Evolutionary conservation across 495 filamentous ascomycete species (phyloP).

Genomic region (Penicillium odoratum): DNA sequence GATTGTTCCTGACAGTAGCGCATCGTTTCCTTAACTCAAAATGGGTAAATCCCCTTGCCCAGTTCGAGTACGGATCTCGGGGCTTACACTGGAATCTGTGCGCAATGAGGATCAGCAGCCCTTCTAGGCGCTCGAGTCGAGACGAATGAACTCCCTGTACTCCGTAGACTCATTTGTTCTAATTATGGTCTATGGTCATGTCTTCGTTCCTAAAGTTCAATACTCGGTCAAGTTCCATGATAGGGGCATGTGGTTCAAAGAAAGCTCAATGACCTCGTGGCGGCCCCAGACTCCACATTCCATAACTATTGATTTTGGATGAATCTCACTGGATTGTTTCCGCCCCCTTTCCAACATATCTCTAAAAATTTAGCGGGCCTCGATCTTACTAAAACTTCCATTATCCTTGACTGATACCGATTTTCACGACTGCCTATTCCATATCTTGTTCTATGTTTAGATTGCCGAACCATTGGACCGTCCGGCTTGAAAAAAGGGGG

Average conservation of each 20-base stretch:
- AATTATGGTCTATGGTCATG: neutral
- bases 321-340: neutral
- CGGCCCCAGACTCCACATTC: conserved; percentile 25
- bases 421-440: too few species aligned
- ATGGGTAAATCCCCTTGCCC: neutral
- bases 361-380: neutral
- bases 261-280: conserved; percentile 20
- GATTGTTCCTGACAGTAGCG: neutral
- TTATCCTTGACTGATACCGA: neutral
- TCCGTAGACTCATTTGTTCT: neutral
- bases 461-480: neutral
- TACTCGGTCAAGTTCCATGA: conserved; percentile 16
- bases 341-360: neutral
- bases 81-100: conserved; percentile 3
- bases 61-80: neutral
- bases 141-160: neutral
- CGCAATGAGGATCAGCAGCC: conserved; percentile 3
- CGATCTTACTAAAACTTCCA: neutral
- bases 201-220: conserved; percentile 2
- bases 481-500: neutral
- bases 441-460: conserved; percentile 2
- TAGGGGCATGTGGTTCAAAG: conserved; percentile 17
- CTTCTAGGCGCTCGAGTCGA: neutral
- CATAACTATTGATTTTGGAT: conserved; percentile 16
- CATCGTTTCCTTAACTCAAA: neutral